Evolutionary conservation across 257 asterid genomes (phyloP).

Genomic region (Solanum corneliomulleri): DNA sequence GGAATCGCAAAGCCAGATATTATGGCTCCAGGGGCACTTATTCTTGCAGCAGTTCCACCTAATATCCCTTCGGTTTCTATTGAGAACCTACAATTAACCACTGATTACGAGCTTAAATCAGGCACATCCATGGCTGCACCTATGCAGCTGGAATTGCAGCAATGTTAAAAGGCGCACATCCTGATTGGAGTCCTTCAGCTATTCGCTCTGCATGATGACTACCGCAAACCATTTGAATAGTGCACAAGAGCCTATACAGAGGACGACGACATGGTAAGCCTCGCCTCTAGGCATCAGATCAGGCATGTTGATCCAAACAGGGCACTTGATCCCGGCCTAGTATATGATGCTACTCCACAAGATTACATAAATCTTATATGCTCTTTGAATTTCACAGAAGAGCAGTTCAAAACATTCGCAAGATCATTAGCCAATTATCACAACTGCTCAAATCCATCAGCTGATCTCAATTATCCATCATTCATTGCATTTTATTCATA

Average conservation of each 20-base stretch:
- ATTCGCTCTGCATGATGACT: slow-evolving; percentile 14
- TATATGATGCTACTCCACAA: not conserved
- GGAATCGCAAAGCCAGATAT: not conserved
- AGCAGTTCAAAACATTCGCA: not conserved
- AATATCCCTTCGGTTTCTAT: not conserved
- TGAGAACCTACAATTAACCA: not conserved
- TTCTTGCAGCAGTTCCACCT: not conserved
- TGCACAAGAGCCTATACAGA: not conserved
- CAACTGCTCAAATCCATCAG: not conserved
- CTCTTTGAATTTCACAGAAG: not conserved
- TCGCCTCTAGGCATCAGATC: not conserved
- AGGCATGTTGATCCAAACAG: not conserved
- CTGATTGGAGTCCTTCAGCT: slow-evolving; percentile 2
- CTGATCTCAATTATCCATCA: not conserved
- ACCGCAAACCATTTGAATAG: not conserved
- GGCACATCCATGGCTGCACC: slow-evolving; percentile 7
- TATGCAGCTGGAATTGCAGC: slow-evolving; percentile 4
- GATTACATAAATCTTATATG: not conserved
- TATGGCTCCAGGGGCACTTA: not conserved
- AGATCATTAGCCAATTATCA: not conserved
- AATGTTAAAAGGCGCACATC: slow-evolving; percentile 2
- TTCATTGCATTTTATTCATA: not conserved
- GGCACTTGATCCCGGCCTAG: not conserved
- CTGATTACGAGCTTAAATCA: not conserved
- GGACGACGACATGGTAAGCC: not conserved